Evolutionary conservation across 2,329 filamentous ascomycete species (phyloP), one percentile per base, ranked within the genome.

Genomic region (Fusarium acutatum): DNA sequence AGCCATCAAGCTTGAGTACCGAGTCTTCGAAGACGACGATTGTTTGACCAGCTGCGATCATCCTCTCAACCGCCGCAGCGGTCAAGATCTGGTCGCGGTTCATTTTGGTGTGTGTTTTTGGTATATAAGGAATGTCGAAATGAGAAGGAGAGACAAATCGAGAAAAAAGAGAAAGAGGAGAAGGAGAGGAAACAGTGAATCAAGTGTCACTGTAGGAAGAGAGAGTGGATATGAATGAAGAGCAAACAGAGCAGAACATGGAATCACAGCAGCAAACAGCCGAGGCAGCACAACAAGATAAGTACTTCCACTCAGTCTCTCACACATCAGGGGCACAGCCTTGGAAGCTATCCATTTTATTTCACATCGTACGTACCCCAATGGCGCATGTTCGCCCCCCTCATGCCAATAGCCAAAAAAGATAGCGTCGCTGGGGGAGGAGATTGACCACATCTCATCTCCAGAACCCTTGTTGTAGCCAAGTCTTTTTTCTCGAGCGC

Each of bases 11-110:
- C 63, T 84, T 83, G 73, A 91, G 81, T 22, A 89, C 86, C 58
- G 82, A 76, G 49, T 87, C 88, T 50, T 90, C 85, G 72, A 85
- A 86, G 61, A 91, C 86, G 73, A 91, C 85, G 61, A 91, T 86
- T 20, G 82, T 84, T 35, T 87, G 83, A 64, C 88, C 89, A 54
- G 88, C 83, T 35, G 87, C 87, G 72, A 91, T 87, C 80, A 88
- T 80, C 40, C 76, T 80, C 75, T 88, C 83, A 71, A 91, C 83
- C 63, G 83, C 82, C n/a, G 79, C 79, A 37, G 84, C 80, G 30
- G 85, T 81, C 46, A 89, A 72, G 61, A 86, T 77, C 32, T 75
- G 76, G 73, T 87, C 84, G 72, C 85, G 85, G 67, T 79, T 79
- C 83, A 82, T 64, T 64, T 22, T 30, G 52, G 41, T 3, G 44